phyloP scores from a whole-genome alignment of 2,329 filamentous ascomycete species.

The Chaetomiaceae sp. region DNA sequence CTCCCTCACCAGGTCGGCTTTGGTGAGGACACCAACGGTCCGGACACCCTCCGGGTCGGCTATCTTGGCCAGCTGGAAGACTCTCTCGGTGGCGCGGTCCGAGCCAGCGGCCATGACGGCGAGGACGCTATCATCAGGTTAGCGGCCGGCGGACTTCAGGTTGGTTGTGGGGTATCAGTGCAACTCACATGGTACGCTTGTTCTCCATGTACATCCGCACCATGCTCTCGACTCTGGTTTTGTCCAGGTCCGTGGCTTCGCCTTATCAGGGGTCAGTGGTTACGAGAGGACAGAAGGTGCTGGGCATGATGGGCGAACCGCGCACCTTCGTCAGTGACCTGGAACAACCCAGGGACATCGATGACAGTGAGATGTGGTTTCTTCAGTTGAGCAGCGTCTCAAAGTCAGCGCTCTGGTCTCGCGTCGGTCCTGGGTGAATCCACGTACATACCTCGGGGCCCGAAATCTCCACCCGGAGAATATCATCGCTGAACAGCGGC shows the following conservation, averaged over 20 bases:
- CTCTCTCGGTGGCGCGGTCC: constrained; percentile 37
- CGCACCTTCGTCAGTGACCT: constrained; percentile 31
- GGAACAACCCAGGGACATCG: constrained; percentile 52
- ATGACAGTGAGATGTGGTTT: constrained; percentile 47
- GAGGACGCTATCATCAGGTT: constrained; percentile 32
- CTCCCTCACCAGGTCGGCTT: constrained; percentile 52
- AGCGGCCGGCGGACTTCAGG: no score
- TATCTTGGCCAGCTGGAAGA: constrained; percentile 35
- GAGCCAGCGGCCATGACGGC: constrained; percentile 39
- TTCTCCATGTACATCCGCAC: constrained; percentile 44
- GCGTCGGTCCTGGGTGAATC: constrained; percentile 6
- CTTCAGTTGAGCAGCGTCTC: constrained; percentile 15
- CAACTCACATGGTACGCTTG: constrained; percentile 39
- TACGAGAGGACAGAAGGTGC: no score
- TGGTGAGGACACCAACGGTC: constrained; percentile 51
- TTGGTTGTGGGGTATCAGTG: no score
- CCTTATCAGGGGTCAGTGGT: no score
- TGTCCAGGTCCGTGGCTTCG: constrained; percentile 42
- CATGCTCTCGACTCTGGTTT: constrained; percentile 42
- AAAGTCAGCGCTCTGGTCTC: no score
- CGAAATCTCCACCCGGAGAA: constrained; percentile 41
- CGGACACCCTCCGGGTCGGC: constrained; percentile 38
- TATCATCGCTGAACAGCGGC: constrained; percentile 42
- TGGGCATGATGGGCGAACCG: no score
- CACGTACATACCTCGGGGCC: constrained; percentile 36